Conservation (phyloP, 768 basidiomycete species). For the Kwoniella heveanensis region DNA sequence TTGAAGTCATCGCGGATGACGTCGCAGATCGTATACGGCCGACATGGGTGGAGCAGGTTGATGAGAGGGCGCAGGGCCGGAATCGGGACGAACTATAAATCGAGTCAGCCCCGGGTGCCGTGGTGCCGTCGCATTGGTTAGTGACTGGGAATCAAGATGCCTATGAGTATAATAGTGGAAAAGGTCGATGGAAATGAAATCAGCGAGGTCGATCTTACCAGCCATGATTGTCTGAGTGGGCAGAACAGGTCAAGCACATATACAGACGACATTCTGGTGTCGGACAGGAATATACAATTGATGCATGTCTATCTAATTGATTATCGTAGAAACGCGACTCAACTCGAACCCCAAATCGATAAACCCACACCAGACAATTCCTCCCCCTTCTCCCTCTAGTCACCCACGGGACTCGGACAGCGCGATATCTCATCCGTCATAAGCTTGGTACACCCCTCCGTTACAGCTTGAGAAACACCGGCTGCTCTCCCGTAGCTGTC, state of each 20-base stretch:
- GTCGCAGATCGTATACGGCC: not conserved
- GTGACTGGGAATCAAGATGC: too few species aligned
- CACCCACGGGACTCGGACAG: not conserved
- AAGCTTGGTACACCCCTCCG: not conserved
- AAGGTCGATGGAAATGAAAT: too few species aligned
- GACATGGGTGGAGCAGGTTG: not conserved
- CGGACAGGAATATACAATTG: slow-evolving; percentile 3
- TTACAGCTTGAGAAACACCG: slow-evolving; percentile 10
- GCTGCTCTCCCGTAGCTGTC: not conserved
- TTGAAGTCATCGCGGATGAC: slow-evolving; percentile 11
- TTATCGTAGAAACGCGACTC: too few species aligned
- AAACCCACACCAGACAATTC: not conserved
- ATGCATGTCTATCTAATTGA: slow-evolving; percentile 1
- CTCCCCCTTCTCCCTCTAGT: not conserved
- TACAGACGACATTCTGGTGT: too few species aligned
- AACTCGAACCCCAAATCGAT: not conserved
- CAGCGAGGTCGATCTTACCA: too few species aligned
- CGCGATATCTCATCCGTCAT: not conserved
- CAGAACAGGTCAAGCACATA: too few species aligned
- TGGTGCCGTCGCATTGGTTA: too few species aligned
- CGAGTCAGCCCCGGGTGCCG: not conserved
- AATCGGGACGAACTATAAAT: not conserved
- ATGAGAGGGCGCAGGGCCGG: not conserved
- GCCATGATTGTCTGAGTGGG: too few species aligned
- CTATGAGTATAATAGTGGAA: too few species aligned